Evolutionary conservation across 192 early-diverging fungal species (phyloP).

Genomic region (Phycomyces nitens): DNA sequence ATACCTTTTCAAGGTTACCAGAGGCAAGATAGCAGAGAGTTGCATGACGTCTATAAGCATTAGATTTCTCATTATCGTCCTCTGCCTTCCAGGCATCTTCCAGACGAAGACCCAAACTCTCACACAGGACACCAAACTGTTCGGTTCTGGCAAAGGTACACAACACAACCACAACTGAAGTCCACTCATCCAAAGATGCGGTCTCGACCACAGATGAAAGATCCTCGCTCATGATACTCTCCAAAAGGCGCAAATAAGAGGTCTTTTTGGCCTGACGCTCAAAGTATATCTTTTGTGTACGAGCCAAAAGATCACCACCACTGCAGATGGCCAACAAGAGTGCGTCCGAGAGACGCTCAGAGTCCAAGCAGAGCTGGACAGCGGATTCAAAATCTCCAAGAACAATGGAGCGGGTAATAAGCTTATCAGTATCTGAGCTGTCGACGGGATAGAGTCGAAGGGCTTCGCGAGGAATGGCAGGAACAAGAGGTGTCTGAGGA

Average conservation of each 20-base stretch:
- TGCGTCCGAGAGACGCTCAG: slow-evolving; percentile 67
- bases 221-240: slow-evolving; percentile 78
- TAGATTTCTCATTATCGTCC: slow-evolving; percentile 2
- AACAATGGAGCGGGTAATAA: slow-evolving; percentile 82
- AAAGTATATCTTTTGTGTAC: slow-evolving; percentile 66
- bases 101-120: slow-evolving; percentile 61
- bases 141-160: slow-evolving; percentile 91
- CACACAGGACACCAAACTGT: slow-evolving; percentile 70
- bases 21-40: slow-evolving; percentile 81
- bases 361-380: slow-evolving; percentile 80
- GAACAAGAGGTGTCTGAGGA: background rate
- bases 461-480: slow-evolving; percentile 19
- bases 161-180: slow-evolving; percentile 86
- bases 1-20: slow-evolving; percentile 79
- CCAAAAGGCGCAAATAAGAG: slow-evolving; percentile 81
- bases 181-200: slow-evolving; percentile 82
- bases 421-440: slow-evolving; percentile 68
- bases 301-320: slow-evolving; percentile 44
- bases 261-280: slow-evolving; percentile 61
- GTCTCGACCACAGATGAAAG: slow-evolving; percentile 76
- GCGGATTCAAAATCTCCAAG: slow-evolving; percentile 93
- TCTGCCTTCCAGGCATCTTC: slow-evolving; percentile 42
- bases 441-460: slow-evolving; percentile 54
- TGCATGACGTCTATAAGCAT: slow-evolving; percentile 52
- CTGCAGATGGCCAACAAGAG: slow-evolving; percentile 84